phyloP scores from a whole-genome alignment of 768 basidiomycete species.

The Chiua virens region DNA sequence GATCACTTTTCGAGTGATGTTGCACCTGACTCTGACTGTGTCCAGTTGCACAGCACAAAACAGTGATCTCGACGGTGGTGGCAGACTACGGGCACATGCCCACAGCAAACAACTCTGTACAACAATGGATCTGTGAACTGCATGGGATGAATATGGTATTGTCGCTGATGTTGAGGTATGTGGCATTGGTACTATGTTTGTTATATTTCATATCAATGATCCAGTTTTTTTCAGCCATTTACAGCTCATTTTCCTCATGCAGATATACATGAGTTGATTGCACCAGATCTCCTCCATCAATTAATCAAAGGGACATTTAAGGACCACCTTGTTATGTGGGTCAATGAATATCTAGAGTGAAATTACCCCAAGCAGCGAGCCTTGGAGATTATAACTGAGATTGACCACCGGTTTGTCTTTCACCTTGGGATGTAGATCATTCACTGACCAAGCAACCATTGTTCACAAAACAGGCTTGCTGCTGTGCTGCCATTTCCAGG shows the following conservation, averaged over 20 bases:
- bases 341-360: neutral
- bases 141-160: neutral
- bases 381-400: neutral
- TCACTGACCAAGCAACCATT: too few relatives aligned
- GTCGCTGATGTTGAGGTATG: too few relatives aligned
- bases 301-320: neutral
- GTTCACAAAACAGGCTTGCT: slow-evolving; percentile 19
- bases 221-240: neutral
- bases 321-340: neutral
- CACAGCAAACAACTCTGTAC: neutral
- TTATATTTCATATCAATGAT: too few relatives aligned
- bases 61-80: neutral
- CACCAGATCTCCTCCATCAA: neutral
- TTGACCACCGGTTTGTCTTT: neutral
- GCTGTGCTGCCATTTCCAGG: slow-evolving; percentile 29
- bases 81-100: neutral
- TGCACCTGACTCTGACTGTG: too few relatives aligned
- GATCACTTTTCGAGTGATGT: too few relatives aligned
- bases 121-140: neutral
- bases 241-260: neutral
- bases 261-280: neutral
- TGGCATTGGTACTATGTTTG: too few relatives aligned
- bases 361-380: neutral
- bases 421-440: neutral
- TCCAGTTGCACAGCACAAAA: neutral